These are phyloP conservation scores for Schwanniomyces occidentalis DNA, from an alignment of 805 yeast species.

Conservation along the genomic window DNA sequence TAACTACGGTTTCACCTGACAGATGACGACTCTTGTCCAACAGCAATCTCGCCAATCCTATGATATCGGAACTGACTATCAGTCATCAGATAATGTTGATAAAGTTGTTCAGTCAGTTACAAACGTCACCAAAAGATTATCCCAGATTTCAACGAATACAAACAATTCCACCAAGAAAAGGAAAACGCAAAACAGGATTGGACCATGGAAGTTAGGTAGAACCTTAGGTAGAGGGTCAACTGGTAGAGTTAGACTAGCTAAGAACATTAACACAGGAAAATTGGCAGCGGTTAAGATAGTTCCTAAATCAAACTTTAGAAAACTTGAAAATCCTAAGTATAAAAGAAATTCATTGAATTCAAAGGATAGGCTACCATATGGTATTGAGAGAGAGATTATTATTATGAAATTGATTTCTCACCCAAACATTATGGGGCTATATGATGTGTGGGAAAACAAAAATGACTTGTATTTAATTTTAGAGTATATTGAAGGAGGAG, in stretches of 20 bases:
- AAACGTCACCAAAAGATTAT: constrained; percentile 48
- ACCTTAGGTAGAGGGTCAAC: constrained; percentile 97
- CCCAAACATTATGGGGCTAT: constrained; percentile 74
- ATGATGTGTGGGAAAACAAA: constrained; percentile 97
- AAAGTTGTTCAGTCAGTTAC: constrained; percentile 47
- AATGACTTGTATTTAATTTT: constrained; percentile 79
- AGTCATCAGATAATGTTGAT: constrained; percentile 29
- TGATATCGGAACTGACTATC: constrained; percentile 14
- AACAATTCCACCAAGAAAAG: constrained; percentile 43
- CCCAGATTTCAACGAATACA: constrained; percentile 49
- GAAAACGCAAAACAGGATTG: constrained; percentile 59
- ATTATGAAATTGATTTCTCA: constrained; percentile 81
- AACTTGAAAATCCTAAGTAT: constrained; percentile 47
- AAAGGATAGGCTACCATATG: constrained; percentile 65
- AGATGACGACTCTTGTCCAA: constrained; percentile 25
- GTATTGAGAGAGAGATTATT: constrained; percentile 83
- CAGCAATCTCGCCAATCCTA: constrained; percentile 20
- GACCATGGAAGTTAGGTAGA: constrained; percentile 96
- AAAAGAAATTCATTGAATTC: constrained; percentile 28
- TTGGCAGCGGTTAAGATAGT: constrained; percentile 96
- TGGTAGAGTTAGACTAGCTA: constrained; percentile 91
- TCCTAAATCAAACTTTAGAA: constrained; percentile 73
- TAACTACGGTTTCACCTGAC: too few relatives aligned
- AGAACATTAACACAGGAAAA: constrained; percentile 79
- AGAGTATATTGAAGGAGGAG: constrained; percentile 90